phyloP scores from a whole-genome alignment of 1,139 yeast species.

The Kluyveromyces marxianus region DNA sequence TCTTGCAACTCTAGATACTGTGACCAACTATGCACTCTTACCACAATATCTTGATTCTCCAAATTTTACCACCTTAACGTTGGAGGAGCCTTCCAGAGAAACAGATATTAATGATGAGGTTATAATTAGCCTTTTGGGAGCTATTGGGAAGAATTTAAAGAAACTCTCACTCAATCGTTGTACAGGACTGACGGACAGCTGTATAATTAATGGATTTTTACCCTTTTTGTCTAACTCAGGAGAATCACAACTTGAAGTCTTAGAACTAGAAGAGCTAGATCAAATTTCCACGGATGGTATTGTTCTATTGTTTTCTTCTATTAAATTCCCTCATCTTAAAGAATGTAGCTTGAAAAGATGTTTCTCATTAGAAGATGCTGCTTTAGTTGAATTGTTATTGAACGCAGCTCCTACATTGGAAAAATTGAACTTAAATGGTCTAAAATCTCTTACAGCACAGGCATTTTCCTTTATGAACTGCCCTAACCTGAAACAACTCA shows the following conservation, averaged over 20 bases:
- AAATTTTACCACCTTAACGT: slow-evolving; percentile 47
- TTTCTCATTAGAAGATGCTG: slow-evolving; percentile 52
- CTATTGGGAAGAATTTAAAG: slow-evolving; percentile 54
- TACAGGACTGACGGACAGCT: slow-evolving; percentile 56
- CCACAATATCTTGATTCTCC: slow-evolving; percentile 50
- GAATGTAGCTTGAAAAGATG: slow-evolving; percentile 63
- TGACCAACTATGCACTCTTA: slow-evolving; percentile 53
- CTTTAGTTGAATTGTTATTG: slow-evolving; percentile 48
- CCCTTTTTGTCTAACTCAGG: slow-evolving; percentile 32
- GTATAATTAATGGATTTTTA: slow-evolving; percentile 50
- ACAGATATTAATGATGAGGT: slow-evolving; percentile 68
- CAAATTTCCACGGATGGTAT: slow-evolving; percentile 63
- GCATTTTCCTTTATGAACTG: slow-evolving; percentile 43
- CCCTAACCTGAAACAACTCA: slow-evolving; percentile 57
- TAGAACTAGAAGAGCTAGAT: slow-evolving; percentile 37
- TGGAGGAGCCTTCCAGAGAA: slow-evolving; percentile 60
- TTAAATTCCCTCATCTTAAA: slow-evolving; percentile 49
- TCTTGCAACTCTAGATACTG: slow-evolving; percentile 65
- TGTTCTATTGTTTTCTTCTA: slow-evolving; percentile 42
- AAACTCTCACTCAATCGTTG: slow-evolving; percentile 66
- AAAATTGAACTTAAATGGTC: slow-evolving; percentile 63
- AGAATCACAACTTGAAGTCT: slow-evolving; percentile 12
- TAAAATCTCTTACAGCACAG: slow-evolving; percentile 47
- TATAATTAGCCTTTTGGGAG: slow-evolving; percentile 52
- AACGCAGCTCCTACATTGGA: slow-evolving; percentile 65